Conservation (phyloP, 345 rosid genomes). For the Arabidopsis suecica region DNA sequence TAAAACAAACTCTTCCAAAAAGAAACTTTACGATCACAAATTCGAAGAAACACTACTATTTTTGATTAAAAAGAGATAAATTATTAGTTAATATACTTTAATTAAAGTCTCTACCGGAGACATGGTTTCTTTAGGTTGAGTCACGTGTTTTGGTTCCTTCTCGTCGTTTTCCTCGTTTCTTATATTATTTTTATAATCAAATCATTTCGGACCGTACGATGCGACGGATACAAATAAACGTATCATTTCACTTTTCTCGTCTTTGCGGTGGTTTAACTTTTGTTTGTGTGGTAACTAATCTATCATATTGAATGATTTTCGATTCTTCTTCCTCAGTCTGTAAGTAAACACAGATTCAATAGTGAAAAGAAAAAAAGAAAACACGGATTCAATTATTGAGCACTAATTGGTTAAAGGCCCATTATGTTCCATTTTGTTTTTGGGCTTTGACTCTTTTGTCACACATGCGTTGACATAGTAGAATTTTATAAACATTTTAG, state of each 20-base stretch:
- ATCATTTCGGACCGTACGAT: conserved; percentile 15
- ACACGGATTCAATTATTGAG: neutral
- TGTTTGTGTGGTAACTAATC: neutral
- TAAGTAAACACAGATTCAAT: neutral
- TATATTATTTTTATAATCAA: neutral
- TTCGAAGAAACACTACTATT: neutral
- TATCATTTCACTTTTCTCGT: neutral
- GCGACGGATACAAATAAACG: neutral
- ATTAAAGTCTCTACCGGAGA: no score
- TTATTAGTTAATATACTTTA: no score
- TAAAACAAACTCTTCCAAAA: no score
- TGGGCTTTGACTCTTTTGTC: neutral
- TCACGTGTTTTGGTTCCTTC: conserved; percentile 14
- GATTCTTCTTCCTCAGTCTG: neutral
- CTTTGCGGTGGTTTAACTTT: neutral
- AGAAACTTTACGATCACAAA: neutral
- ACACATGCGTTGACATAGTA: neutral
- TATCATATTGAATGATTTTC: neutral
- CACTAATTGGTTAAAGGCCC: neutral
- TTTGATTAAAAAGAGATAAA: no score
- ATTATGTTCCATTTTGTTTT: neutral
- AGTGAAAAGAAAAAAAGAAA: neutral
- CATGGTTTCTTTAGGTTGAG: neutral
- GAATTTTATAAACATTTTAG: neutral
- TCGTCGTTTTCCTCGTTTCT: conserved; percentile 25